A percentile compares a stretch with the other conserved stretches of the same genome.
Conservation (phyloP, 2,329 filamentous ascomycete genomes). For the Exophiala bonariae region DNA sequence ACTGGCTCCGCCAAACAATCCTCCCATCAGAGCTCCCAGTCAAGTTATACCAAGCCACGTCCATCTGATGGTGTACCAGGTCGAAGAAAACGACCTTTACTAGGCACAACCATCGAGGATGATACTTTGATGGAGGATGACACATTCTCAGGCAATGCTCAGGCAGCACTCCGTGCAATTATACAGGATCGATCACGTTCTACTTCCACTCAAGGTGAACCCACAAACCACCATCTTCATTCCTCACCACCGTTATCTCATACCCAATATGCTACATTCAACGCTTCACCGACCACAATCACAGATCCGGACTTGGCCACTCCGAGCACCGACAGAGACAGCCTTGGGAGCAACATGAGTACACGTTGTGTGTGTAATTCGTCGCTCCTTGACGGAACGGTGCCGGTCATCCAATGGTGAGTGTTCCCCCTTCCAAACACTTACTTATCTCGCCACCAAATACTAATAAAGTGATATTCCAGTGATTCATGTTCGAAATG, state of each 20-base stretch:
- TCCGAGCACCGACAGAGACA: constrained; percentile 55
- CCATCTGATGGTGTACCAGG: constrained; percentile 12
- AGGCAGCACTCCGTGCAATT: constrained; percentile 48
- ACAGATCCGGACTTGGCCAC: constrained; percentile 52
- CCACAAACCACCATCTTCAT: constrained; percentile 33
- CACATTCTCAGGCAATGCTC: constrained; percentile 41
- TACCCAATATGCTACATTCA: constrained; percentile 39
- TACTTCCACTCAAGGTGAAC: constrained; percentile 28
- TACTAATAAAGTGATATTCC: constrained; percentile 5
- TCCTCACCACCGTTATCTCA: constrained; percentile 47
- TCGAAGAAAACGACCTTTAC: constrained; percentile 16
- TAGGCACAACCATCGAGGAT: constrained; percentile 16
- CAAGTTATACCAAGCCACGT: constrained; percentile 12
- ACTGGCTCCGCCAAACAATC: constrained; percentile 42
- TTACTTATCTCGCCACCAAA: neutral
- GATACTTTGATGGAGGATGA: constrained; percentile 31
- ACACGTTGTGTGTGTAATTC: constrained; percentile 61
- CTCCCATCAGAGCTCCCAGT: constrained; percentile 39
- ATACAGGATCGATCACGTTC: constrained; percentile 37
- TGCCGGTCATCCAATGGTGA: constrained; percentile 62
- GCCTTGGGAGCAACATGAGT: constrained; percentile 48
- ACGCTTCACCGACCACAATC: constrained; percentile 51
- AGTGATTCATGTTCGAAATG: constrained; percentile 64
- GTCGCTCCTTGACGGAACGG: constrained; percentile 49
- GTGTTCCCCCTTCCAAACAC: constrained; percentile 14